Percentiles rank a stretch among this genome's conserved stretches.
phyloP scores from a whole-genome alignment of 169 alveolate genomes.

The Babesia gibsoni region DNA sequence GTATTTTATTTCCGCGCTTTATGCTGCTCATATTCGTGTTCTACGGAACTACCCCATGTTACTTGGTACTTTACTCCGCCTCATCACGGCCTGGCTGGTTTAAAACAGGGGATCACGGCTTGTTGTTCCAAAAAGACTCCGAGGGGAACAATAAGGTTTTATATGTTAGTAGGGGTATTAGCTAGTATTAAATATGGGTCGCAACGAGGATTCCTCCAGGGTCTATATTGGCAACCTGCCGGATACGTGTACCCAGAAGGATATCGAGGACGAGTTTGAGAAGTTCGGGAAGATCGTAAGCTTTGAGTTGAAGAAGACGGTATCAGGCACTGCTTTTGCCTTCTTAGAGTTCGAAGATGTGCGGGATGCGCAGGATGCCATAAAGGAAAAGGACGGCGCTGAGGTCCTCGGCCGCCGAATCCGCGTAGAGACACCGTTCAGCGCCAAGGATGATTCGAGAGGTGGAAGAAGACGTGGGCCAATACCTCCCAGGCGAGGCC shows the following conservation, averaged over 20 bases:
- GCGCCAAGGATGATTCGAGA: slow-evolving; percentile 63
- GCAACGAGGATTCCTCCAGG: slow-evolving; percentile 68
- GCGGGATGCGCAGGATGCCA: slow-evolving; percentile 85
- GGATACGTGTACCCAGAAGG: slow-evolving; percentile 72
- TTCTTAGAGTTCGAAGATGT: slow-evolving; percentile 80
- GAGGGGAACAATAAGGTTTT: too few relatives aligned
- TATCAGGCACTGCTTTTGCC: slow-evolving; percentile 76
- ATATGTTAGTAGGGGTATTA: too few relatives aligned
- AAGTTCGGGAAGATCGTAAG: slow-evolving; percentile 73
- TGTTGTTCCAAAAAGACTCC: too few relatives aligned
- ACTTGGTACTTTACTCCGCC: not conserved
- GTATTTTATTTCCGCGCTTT: too few relatives aligned
- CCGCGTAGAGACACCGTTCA: slow-evolving; percentile 80
- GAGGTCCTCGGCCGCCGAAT: slow-evolving; percentile 75
- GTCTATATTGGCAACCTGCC: slow-evolving; percentile 82
- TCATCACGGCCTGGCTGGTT: not conserved
- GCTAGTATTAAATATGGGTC: slow-evolving; percentile 18
- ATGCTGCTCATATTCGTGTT: too few relatives aligned
- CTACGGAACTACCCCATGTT: not conserved
- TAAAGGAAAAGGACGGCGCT: slow-evolving; percentile 76
- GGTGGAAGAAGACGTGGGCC: slow-evolving; percentile 58
- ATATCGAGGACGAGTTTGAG: slow-evolving; percentile 78
- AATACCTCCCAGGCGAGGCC: slow-evolving; percentile 50
- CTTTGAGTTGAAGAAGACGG: slow-evolving; percentile 78
- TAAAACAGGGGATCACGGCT: too few relatives aligned